These are phyloP conservation scores for Chlorencoelia australis DNA, from an alignment of 2,329 filamentous ascomycete species.

Conservation along the genomic window DNA sequence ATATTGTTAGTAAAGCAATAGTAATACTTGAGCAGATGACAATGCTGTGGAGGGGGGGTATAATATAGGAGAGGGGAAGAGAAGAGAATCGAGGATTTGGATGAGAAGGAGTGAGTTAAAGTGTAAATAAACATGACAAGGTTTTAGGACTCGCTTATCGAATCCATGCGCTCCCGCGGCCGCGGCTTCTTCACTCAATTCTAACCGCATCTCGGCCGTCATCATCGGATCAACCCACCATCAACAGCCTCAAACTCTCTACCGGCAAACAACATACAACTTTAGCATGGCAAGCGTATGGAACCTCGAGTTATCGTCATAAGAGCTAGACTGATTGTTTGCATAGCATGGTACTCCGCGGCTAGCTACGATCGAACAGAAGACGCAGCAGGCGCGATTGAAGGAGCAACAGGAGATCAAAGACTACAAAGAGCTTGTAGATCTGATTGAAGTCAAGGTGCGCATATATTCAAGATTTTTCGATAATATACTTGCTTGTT, in stretches of 20 bases:
- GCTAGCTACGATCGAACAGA: constrained; percentile 43
- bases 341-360: constrained; percentile 76
- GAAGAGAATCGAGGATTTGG: no score
- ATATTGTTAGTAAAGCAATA: constrained; percentile 15
- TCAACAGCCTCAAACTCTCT: constrained; percentile 3
- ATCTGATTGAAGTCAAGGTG: constrained; percentile 57
- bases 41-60: constrained; percentile 9
- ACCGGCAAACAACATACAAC: background rate
- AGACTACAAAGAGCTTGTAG: constrained; percentile 63
- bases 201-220: no score
- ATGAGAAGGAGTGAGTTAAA: no score
- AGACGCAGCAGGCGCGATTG: constrained; percentile 59
- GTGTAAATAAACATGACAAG: constrained; percentile 10
- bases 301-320: constrained; percentile 8
- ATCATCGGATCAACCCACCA: no score
- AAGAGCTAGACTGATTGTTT: constrained; percentile 22
- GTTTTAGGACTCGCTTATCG: constrained; percentile 7
- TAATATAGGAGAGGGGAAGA: constrained; percentile 1
- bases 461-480: constrained; percentile 4
- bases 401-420: constrained; percentile 67
- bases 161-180: constrained; percentile 11
- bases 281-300: constrained; percentile 30
- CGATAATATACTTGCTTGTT: constrained; percentile 7
- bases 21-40: constrained; percentile 8
- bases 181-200: no score